phyloP scores from a whole-genome alignment of 164 flowering plant species.

The Tetrastigma voinierianum region DNA sequence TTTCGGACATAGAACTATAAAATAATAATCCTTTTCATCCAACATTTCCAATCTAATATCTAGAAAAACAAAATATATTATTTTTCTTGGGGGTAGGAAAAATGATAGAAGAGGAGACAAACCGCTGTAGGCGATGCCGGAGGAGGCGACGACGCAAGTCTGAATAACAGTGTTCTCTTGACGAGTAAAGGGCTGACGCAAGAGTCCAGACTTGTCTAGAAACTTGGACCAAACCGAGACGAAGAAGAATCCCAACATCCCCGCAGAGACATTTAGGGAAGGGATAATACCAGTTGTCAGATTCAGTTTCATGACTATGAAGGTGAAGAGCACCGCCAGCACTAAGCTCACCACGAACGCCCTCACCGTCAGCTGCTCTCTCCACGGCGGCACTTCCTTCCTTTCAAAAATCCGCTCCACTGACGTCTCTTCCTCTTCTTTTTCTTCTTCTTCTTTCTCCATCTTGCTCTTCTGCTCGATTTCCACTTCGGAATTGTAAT shows the following conservation, averaged over 20 bases:
- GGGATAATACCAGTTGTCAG: slow-evolving; percentile 29
- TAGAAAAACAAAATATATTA: too few species aligned
- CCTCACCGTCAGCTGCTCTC: slow-evolving; percentile 21
- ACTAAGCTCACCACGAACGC: slow-evolving; percentile 14
- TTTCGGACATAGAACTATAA: too few species aligned
- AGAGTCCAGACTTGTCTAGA: slow-evolving; percentile 10
- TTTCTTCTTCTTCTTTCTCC: slow-evolving; percentile 5
- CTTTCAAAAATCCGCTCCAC: slow-evolving; percentile 16
- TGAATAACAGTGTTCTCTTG: slow-evolving; percentile 34
- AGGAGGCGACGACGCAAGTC: slow-evolving; percentile 28
- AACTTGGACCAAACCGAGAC: slow-evolving; percentile 19
- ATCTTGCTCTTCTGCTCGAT: not conserved
- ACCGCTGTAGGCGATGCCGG: slow-evolving; percentile 26
- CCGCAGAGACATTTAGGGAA: slow-evolving; percentile 27
- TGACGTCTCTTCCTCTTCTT: slow-evolving; percentile 6
- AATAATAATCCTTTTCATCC: too few species aligned
- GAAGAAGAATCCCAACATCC: slow-evolving; percentile 22
- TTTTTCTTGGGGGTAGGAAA: too few species aligned
- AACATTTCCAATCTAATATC: too few species aligned
- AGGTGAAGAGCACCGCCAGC: slow-evolving; percentile 15
- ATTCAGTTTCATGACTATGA: slow-evolving; percentile 29
- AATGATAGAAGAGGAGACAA: not conserved
- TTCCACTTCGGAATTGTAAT: too few species aligned
- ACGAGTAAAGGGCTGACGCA: slow-evolving; percentile 28
- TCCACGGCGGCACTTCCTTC: slow-evolving; percentile 24